Evolutionary conservation across 1,139 yeast genomes (phyloP), one percentile per base, ranked within the genome.

Genomic region (Kodamaea alishanica): DNA sequence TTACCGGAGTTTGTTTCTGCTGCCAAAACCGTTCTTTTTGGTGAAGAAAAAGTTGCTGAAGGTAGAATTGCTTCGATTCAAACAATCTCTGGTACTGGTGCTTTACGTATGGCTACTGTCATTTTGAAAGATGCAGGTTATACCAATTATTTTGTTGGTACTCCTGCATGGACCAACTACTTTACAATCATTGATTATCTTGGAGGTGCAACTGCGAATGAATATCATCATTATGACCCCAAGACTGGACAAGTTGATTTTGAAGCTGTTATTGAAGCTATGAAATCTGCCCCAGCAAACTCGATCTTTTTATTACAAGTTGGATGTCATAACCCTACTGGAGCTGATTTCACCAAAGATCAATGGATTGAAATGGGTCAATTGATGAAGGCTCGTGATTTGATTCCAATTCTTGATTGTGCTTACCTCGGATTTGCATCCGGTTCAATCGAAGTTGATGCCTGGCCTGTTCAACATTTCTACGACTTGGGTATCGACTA

Each of bases 311-410:
- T 50, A 28, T 45, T 50, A 26, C 98, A 92, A 61, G 92, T 97
- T 15, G 89, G 97, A 63, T 96, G 97, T 45, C 98, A 92, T 68
- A 92, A 92, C 67, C 98, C 98, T 46, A 92, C 98, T 26, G 98
- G 97, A 49, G 81, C 90, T 62, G 98, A 92, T 66, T 95, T 95
- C 51, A 81, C 87, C 24, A 67, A 73, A 40, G 94, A 81, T 48
- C 90, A 92, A 65, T 90, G 97, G 97, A 72, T 71, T 37, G 64
- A 73, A 58, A 82, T 92, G 8, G 50, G 46, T 7, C 43, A 41
- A 9, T 41, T 48, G 37, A 28, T 47, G 30, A 46, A 47, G 38
- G 42, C 43, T 33, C 48, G 80, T 56, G 71, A 75, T 41, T 90
- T 88, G 60, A 78, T 87, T 62, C 95, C 95, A 38, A 68, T 90